Percentiles rank a stretch among this genome's conserved stretches.
phyloP scores from a whole-genome alignment of 805 yeast species.

The Schwanniomyces polymorphus region DNA sequence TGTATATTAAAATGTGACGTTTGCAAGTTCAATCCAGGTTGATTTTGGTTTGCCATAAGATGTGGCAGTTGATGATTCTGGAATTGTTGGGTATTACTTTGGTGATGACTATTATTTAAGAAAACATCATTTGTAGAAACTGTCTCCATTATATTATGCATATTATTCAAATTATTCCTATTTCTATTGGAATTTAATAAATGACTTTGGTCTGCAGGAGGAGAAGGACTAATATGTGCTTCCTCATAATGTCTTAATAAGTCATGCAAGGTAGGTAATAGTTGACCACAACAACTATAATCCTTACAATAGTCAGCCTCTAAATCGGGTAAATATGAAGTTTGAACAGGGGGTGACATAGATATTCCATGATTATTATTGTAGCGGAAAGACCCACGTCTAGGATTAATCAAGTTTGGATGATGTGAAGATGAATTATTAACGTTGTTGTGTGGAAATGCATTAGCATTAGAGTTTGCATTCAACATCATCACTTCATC shows the following conservation, averaged over 20 bases:
- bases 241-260: constrained; percentile 93
- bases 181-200: constrained; percentile 28
- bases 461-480: not conserved
- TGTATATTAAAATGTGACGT: constrained; percentile 21
- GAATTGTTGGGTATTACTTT: constrained; percentile 8
- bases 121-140: constrained; percentile 94
- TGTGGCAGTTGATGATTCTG: constrained; percentile 2
- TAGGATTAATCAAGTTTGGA: constrained; percentile 27
- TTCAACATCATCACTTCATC: constrained; percentile 78
- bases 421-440: not conserved
- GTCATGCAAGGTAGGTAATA: constrained; percentile 91
- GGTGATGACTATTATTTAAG: constrained; percentile 45
- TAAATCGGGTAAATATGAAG: constrained; percentile 84
- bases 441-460: not conserved
- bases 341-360: constrained; percentile 64
- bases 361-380: constrained; percentile 24
- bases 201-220: constrained; percentile 39
- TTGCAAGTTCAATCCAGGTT: constrained; percentile 15
- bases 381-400: constrained; percentile 39
- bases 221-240: constrained; percentile 74
- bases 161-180: constrained; percentile 37
- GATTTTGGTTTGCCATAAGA: constrained; percentile 4
- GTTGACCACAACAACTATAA: constrained; percentile 92
- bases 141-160: constrained; percentile 73
- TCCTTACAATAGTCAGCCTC: constrained; percentile 97